Evolutionary conservation across 2,329 filamentous ascomycete species (phyloP).

Genomic region (Penicillium sp.): DNA sequence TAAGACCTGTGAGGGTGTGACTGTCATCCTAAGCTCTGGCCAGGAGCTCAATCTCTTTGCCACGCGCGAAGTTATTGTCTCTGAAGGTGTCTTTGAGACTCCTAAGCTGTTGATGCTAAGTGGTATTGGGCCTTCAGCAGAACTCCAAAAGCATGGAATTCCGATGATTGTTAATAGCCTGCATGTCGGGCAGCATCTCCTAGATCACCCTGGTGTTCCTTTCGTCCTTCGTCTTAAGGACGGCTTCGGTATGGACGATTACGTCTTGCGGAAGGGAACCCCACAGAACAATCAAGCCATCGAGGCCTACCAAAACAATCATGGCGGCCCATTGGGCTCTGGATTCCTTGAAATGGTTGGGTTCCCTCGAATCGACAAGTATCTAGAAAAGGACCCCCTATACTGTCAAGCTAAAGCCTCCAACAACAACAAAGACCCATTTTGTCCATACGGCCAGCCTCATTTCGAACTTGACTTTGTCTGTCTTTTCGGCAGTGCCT

Average conservation of each 20-base stretch:
- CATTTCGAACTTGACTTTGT: constrained; percentile 67
- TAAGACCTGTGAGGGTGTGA: constrained; percentile 49
- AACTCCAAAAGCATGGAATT: constrained; percentile 40
- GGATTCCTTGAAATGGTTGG: constrained; percentile 57
- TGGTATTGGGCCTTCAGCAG: constrained; percentile 47
- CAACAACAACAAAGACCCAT: constrained; percentile 53
- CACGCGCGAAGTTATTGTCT: constrained; percentile 51
- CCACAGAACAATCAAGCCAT: constrained; percentile 28
- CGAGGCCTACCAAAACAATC: background rate
- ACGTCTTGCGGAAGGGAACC: constrained; percentile 41
- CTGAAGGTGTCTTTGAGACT: constrained; percentile 54
- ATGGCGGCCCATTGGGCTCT: constrained; percentile 28
- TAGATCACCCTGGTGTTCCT: constrained; percentile 46
- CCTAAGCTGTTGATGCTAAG: constrained; percentile 56
- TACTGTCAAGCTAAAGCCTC: constrained; percentile 49
- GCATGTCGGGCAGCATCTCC: constrained; percentile 35
- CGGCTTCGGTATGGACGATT: constrained; percentile 42
- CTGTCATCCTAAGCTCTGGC: constrained; percentile 45
- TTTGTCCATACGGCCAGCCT: constrained; percentile 58
- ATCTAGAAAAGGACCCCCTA: constrained; percentile 50
- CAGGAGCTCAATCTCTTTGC: constrained; percentile 52
- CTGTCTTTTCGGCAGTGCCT: constrained; percentile 56
- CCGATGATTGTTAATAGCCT: constrained; percentile 34
- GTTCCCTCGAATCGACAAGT: constrained; percentile 59
- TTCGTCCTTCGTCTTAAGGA: constrained; percentile 48